Evolutionary conservation across 108 stramenopile genomes (phyloP).

Genomic region (Heterococcus sp.): DNA sequence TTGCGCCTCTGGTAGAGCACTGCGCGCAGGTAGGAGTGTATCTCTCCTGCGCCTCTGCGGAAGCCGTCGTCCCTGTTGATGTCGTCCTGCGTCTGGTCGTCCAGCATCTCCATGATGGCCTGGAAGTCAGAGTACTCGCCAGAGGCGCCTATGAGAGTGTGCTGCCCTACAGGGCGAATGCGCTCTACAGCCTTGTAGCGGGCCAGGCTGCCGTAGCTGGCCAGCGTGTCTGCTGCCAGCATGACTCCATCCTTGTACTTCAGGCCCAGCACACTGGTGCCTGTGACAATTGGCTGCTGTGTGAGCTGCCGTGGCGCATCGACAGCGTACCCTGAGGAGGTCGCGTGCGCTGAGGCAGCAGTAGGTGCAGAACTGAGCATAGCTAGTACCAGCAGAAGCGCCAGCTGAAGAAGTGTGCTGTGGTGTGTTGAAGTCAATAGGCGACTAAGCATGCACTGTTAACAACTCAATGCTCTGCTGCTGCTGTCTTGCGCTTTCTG

Average conservation of each 20-base stretch:
- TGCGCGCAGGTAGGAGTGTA: conserved; percentile 75
- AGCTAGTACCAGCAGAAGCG: too few species aligned
- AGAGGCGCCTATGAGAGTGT: conserved; percentile 79
- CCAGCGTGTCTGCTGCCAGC: conserved; percentile 93
- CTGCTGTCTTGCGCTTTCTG: too few species aligned
- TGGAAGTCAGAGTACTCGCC: conserved; percentile 97
- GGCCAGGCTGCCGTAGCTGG: conserved; percentile 84
- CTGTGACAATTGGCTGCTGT: conserved; percentile 89
- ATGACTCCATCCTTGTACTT: conserved; percentile 83
- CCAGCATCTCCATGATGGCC: conserved; percentile 68
- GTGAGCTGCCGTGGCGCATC: conserved; percentile 60
- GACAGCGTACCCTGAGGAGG: too few species aligned
- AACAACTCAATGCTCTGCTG: too few species aligned
- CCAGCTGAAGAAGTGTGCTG: too few species aligned
- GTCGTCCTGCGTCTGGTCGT: conserved; percentile 66
- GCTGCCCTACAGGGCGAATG: conserved; percentile 63
- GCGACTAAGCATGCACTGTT: too few species aligned
- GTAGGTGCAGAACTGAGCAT: too few species aligned
- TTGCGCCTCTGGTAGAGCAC: conserved; percentile 87
- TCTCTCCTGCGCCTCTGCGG: conserved; percentile 45
- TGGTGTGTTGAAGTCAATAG: too few species aligned
- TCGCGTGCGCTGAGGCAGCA: too few species aligned
- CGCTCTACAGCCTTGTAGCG: conserved; percentile 87
- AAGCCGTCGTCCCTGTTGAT: conserved; percentile 59
- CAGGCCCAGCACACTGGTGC: conserved; percentile 90